Base-by-base conservation (phyloP, 2,329 filamentous ascomycete genomes). In the Aureobasidium subglaciale region DNA sequence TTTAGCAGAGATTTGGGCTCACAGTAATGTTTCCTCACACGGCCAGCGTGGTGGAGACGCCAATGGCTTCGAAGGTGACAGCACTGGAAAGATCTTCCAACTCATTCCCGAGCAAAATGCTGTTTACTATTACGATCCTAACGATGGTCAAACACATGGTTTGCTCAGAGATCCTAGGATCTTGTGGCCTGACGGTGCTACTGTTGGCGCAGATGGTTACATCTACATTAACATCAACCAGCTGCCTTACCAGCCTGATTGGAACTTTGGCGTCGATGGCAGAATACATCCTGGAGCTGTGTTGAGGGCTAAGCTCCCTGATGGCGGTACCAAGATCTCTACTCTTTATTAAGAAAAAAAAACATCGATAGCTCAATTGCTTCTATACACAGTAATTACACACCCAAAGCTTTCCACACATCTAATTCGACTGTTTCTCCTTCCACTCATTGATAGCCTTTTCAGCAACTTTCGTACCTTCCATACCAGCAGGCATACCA, bases 401-500 rank as follows among this genome's bases (percentile, higher is more conserved):
- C 16, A 4, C 1, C 18, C 37, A 22, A 25, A 4, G 15, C 22
- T 15, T 4, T 6, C 9, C 6, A 22, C 8, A 24, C 2, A 22
- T 11, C 37, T 13, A 22, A 16, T 45, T 35, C 18, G 20, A 34
- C 24, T 62, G 40, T 63, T 73, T 73, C 59, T 70, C 69, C 29
- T 70, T 72, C 75, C 78, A 79, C 58, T 80, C 77, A 48, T 75
- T 70, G n/a, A 80, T 63, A 24, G 75, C 74, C 62, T 69, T 75
- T 62, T 77, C 76, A 5, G 77, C 75, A 22, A 74, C 72, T 60
- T 77, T 77, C 66, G 79, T 78, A 0, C 75, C 78, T 59, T 80
- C 78, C 32, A 80, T 75, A 5, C 77, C 78, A 4, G 78, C 76
- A 27, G 78, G 78, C 59, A 78, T 75, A 5, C 78, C 79, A 61